Conservation (phyloP, 2,329 filamentous ascomycete species). For the Acarospora socialis region DNA sequence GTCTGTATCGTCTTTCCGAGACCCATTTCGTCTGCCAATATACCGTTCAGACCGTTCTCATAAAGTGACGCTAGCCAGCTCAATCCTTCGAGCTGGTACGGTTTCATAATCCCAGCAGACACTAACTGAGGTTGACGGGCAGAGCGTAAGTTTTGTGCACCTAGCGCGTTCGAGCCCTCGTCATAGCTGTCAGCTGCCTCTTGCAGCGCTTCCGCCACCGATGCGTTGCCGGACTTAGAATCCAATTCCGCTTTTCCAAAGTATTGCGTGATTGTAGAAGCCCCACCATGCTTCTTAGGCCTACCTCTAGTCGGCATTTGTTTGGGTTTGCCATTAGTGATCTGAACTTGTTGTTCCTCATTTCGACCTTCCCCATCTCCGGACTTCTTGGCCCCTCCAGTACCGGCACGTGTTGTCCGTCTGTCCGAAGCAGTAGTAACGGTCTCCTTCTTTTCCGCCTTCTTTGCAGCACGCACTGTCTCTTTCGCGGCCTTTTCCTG, state of each 20-base stretch:
- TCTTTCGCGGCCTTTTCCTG: constrained; percentile 28
- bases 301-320: constrained; percentile 18
- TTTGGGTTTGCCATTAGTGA: constrained; percentile 11
- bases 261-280: constrained; percentile 41
- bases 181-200: constrained; percentile 44
- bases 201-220: constrained; percentile 42
- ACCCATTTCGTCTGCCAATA: constrained; percentile 89
- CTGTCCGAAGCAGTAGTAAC: constrained; percentile 13
- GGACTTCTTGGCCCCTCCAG: too few species aligned
- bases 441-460: constrained; percentile 17
- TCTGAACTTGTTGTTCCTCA: constrained; percentile 14
- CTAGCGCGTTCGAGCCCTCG: constrained; percentile 44
- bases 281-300: constrained; percentile 18
- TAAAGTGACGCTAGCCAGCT: constrained; percentile 79
- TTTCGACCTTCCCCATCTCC: too few species aligned
- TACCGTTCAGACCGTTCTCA: constrained; percentile 85
- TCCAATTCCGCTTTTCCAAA: constrained; percentile 46
- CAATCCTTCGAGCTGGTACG: constrained; percentile 85
- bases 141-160: constrained; percentile 57
- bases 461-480: constrained; percentile 18
- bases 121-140: constrained; percentile 77
- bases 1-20: constrained; percentile 86
- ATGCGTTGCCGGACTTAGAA: constrained; percentile 37
- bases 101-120: constrained; percentile 76
- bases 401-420: too few species aligned